Evolutionary conservation across 2,329 filamentous ascomycete genomes (phyloP).

Genomic region (Dothidotthia symphoricarpi): DNA sequence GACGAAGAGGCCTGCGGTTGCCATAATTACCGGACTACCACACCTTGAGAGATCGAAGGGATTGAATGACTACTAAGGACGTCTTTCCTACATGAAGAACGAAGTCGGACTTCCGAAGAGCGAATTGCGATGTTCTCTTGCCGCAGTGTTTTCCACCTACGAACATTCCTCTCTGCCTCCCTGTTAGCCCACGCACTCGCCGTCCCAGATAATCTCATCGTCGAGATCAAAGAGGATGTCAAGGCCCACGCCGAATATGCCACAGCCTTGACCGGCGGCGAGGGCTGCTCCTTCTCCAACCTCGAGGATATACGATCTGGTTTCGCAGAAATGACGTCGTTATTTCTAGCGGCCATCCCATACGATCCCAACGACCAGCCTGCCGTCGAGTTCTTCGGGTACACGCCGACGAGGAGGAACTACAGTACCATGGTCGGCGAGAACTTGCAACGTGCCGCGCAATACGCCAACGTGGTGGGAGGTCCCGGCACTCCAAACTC

Average conservation of each 20-base stretch:
- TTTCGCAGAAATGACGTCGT: slow-evolving; percentile 34
- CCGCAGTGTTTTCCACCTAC: slow-evolving; percentile 19
- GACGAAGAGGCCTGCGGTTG: no score
- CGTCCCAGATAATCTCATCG: slow-evolving; percentile 16
- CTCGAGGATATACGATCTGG: slow-evolving; percentile 29
- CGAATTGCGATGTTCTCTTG: slow-evolving; percentile 22
- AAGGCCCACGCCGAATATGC: slow-evolving; percentile 16
- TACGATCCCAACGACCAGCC: slow-evolving; percentile 24
- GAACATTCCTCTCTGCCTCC: slow-evolving; percentile 19
- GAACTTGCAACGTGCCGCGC: slow-evolving; percentile 31
- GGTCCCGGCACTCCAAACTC: slow-evolving; percentile 21
- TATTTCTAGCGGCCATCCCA: slow-evolving; percentile 27
- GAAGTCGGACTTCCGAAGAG: no score
- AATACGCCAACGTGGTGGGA: slow-evolving; percentile 28
- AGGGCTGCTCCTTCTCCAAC: slow-evolving; percentile 28
- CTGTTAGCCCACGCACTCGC: slow-evolving; percentile 26
- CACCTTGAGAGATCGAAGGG: no score
- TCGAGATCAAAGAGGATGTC: slow-evolving; percentile 27
- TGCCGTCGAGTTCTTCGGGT: slow-evolving; percentile 32
- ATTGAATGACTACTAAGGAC: no score
- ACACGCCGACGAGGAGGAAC: slow-evolving; percentile 20
- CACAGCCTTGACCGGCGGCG: slow-evolving; percentile 31
- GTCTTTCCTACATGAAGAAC: no score
- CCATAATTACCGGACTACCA: no score
- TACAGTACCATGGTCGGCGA: slow-evolving; percentile 30